Evolutionary conservation across 208 protist genomes (phyloP), one percentile per base, ranked within the genome.

Genomic region (Acanthamoeba rhysodes): DNA sequence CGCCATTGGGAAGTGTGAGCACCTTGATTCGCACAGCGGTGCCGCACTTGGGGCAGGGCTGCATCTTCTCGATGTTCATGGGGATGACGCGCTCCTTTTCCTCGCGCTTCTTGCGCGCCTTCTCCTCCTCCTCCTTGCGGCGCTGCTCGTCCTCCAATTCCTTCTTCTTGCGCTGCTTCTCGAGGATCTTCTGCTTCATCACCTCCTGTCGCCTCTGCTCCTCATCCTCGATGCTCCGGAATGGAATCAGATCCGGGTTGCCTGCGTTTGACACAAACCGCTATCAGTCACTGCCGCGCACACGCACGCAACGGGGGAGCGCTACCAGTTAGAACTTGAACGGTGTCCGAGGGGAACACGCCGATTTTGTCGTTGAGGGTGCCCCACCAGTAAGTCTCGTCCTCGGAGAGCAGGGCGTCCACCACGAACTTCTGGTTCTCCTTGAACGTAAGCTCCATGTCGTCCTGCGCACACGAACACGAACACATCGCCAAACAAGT

Each of bases 171-270:
- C 70, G n/a, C 37, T 78, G 70, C 37, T 78, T 78, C 37, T 78
- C 70, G 14, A 78, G 70, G 12, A 78, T 78, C 12, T 78, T 78
- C n/a, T 78, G 70, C 12, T 78, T 78, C 70, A 78, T 78, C 32
- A 78, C 70, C 70, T 78, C 70, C 70, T 78, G 70, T 48, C 70
- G 70, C 70, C 70, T 29, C 70, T n/a, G n/a, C 70, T 78, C 70
- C 70, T 78, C 70, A 32, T 78, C 70, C 29, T 78, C 70, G n/a
- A 78, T 48, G 70, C 70, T 78, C 37, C 70, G 24, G 37, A 78
- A 78, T 8, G 70, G 70, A 78, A 78, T 34, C 70, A 78, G 16
- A n/a, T 78, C 70, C 70, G 70, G 70, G 20, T 78, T 78, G n/a
- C 70, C 70, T 78, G 70, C 70, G 50, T 57, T 57, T 57, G 50